These are phyloP conservation scores for Debaryomyces fabryi DNA, from an alignment of 1,139 yeast species.

Conservation along the genomic window DNA sequence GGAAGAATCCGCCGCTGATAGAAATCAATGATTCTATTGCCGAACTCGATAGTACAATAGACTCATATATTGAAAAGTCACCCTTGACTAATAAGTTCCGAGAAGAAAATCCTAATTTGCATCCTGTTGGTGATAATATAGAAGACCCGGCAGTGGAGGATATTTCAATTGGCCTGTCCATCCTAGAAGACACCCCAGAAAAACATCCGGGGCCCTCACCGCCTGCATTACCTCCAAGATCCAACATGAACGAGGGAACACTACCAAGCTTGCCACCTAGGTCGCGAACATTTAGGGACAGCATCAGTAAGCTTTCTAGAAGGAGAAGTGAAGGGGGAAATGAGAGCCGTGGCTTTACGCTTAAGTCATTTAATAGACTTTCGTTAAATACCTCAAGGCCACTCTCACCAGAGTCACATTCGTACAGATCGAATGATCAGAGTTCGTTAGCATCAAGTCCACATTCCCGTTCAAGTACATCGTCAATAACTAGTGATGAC, in stretches of 20 bases:
- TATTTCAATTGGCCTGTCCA: not conserved
- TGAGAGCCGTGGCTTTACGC: constrained; percentile 2
- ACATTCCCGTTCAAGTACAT: constrained; percentile 10
- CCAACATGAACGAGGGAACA: not conserved
- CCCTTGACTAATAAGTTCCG: constrained; percentile 28
- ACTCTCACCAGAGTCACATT: not conserved
- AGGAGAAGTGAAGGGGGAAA: not conserved
- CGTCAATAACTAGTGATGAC: constrained; percentile 5
- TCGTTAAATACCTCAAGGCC: not conserved
- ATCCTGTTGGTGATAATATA: constrained; percentile 18
- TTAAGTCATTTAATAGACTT: constrained; percentile 10
- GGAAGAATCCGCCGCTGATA: not conserved
- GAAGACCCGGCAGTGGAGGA: constrained; percentile 17
- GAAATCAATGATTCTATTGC: not conserved
- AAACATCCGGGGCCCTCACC: constrained; percentile 6
- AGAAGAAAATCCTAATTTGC: constrained; percentile 31
- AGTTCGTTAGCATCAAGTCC: constrained; percentile 12
- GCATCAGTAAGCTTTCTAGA: constrained; percentile 3
- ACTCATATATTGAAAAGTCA: constrained; percentile 26
- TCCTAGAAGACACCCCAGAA: constrained; percentile 1
- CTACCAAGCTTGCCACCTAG: not conserved
- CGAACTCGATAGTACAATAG: constrained; percentile 17
- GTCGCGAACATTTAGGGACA: not conserved
- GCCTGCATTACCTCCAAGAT: not conserved
- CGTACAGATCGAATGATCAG: constrained; percentile 2